Evolutionary conservation across 441 rosid genomes (phyloP).

Genomic region (California macrophylla): DNA sequence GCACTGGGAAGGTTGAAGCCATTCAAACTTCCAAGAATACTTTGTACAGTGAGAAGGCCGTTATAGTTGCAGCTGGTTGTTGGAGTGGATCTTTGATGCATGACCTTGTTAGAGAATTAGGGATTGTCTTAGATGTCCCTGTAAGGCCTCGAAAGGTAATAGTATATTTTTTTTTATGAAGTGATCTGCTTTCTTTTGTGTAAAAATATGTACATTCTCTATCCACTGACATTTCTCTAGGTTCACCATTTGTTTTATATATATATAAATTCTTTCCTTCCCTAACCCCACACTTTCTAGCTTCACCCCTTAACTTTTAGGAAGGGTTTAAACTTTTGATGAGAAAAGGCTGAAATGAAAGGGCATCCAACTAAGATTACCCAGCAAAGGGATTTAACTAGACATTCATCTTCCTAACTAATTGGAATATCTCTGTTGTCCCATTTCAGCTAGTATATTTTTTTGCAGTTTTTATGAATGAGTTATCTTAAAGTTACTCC

Average conservation of each 20-base stretch:
- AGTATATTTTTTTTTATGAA: slow-evolving; percentile 3
- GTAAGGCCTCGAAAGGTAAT: slow-evolving; percentile 85
- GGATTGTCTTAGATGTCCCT: slow-evolving; percentile 42
- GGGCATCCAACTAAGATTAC: not conserved
- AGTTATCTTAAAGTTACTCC: not conserved
- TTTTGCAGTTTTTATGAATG: not conserved
- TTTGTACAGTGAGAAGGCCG: slow-evolving; percentile 54
- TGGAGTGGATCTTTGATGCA: slow-evolving; percentile 77
- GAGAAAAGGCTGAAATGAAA: not conserved
- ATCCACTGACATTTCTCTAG: not conserved
- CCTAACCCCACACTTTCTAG: no score
- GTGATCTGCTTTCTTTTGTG: not conserved
- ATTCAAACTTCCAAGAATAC: slow-evolving; percentile 51
- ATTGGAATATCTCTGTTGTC: not conserved
- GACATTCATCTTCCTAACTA: not conserved
- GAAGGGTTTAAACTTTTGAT: not conserved
- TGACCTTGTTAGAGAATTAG: slow-evolving; percentile 42
- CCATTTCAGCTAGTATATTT: not conserved
- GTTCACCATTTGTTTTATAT: no score
- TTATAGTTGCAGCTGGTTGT: slow-evolving; percentile 80
- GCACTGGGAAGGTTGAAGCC: slow-evolving; percentile 44
- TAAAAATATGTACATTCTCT: not conserved
- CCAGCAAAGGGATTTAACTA: not conserved
- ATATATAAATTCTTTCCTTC: no score
- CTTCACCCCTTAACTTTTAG: no score